Percentiles rank a stretch among this genome's conserved stretches.
These are phyloP conservation scores for Thalassiosira profunda DNA, from an alignment of 108 stramenopile genomes.

Conservation along the genomic window DNA sequence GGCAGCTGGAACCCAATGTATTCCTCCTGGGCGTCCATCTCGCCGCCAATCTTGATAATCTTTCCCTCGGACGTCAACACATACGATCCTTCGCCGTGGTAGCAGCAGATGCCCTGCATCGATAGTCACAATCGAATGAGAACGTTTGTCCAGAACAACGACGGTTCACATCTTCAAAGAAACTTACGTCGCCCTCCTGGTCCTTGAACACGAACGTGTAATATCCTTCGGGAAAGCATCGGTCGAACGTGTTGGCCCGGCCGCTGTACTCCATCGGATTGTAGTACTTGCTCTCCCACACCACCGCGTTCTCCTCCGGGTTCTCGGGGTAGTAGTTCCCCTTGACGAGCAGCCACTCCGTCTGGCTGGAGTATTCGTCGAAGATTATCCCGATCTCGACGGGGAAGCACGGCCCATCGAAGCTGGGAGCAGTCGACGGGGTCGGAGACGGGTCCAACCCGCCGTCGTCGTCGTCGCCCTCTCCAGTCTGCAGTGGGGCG, in stretches of 20 bases:
- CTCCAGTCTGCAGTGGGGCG: too few relatives aligned
- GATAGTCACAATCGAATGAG: too few relatives aligned
- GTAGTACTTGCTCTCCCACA: conserved; percentile 34
- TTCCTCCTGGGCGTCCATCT: conserved; percentile 19
- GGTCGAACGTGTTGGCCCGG: conserved; percentile 2
- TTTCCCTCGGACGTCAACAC: conserved; percentile 26
- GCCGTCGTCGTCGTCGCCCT: too few relatives aligned
- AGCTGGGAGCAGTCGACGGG: conserved; percentile 17
- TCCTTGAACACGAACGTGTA: conserved; percentile 33
- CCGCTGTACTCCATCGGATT: conserved; percentile 4
- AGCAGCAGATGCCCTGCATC: conserved; percentile 32
- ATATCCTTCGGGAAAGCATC: conserved; percentile 17
- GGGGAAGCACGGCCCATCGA: conserved; percentile 26
- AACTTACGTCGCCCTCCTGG: conserved; percentile 28
- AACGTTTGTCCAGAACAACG: too few relatives aligned
- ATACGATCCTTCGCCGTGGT: conserved; percentile 36
- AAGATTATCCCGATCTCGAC: conserved; percentile 40
- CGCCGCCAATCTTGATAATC: conserved; percentile 22
- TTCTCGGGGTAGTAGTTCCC: neutral
- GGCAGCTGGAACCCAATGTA: conserved; percentile 21
- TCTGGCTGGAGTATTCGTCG: conserved; percentile 30
- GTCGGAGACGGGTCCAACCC: too few relatives aligned
- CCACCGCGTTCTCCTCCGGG: conserved; percentile 6
- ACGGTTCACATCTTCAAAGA: too few relatives aligned
- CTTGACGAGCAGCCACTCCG: conserved; percentile 25